Evolutionary conservation across 306 rosid species (phyloP), one percentile per base, ranked within the genome.

Genomic region (Biancaea sappan): DNA sequence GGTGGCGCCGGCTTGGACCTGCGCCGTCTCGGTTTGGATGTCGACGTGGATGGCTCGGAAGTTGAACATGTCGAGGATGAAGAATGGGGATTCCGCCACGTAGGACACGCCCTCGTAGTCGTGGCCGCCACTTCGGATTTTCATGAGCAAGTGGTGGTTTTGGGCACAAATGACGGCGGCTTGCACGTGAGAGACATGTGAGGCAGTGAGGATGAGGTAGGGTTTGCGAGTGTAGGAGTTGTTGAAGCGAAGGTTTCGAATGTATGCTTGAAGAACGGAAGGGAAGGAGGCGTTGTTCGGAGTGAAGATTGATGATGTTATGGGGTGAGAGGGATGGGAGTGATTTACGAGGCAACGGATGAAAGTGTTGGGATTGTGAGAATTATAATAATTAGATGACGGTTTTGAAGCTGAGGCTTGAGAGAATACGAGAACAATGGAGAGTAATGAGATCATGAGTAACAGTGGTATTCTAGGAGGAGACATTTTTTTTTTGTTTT

Each of bases 241-340:
- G 80, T 88, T 88, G 85, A 85, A 88, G 38, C 90, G 84, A 31
- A 85, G 87, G 85, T 88, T 88, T 79, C 90, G 74, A 10, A 88
- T 80, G 82, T 85, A 85, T 10, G 84, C 74, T 68, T 85, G 75
- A 14, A 88, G 21, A 3, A 85, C 78, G 4, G 88, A 85, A n/a
- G 90, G 47, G 71, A 73, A 88, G 8, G 84, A 79, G 34, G 79
- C 21, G 47, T 53, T 83, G 46, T 56, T 66, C 21, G 67, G 75
- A 44, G 79, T 56, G 81, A 85, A 83, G 43, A 85, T 77, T 38
- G 90, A 79, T 12, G 56, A 40, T 28, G 71, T 58, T 62, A 82
- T 88, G 11, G 85, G 86, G 34, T 79, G 68, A 58, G 82, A 79
- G 2, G 82, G 54, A 2, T 73, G 29, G 0, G 84, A 79, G 56